Percentiles rank a stretch among this genome's conserved stretches.
phyloP scores from a whole-genome alignment of 495 filamentous ascomycete species.

The Lasiosphaeria miniovina region DNA sequence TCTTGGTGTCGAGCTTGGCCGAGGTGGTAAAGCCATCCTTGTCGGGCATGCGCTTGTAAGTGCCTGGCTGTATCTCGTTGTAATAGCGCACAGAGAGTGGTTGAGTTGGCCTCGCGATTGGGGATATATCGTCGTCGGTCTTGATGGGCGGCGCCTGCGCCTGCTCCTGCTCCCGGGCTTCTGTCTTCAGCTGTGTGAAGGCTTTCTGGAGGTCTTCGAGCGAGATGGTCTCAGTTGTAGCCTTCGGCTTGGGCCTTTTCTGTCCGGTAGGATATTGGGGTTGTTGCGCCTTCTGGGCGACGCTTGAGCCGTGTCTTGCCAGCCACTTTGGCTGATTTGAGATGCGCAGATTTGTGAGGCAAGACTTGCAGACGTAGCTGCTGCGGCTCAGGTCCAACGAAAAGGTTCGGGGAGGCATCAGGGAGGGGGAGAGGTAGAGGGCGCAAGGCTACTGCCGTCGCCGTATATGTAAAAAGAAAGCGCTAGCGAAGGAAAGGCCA shows the following conservation, averaged over 20 bases:
- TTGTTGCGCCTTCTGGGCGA: conserved; percentile 10
- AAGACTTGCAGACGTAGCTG: conserved; percentile 36
- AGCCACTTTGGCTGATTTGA: conserved; percentile 22
- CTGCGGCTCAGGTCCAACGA: conserved; percentile 26
- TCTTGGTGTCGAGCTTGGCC: conserved; percentile 39
- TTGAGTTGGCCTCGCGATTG: background rate
- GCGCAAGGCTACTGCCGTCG: background rate
- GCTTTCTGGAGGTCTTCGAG: background rate
- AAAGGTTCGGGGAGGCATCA: conserved; percentile 33
- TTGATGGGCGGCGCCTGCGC: conserved; percentile 5
- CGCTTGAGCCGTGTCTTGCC: conserved; percentile 19
- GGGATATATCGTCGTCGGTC: background rate
- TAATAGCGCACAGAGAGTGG: conserved; percentile 38
- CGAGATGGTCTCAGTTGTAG: background rate
- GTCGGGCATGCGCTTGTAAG: conserved; percentile 29
- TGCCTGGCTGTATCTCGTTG: conserved; percentile 43
- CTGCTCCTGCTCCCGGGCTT: background rate
- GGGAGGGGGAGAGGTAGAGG: background rate
- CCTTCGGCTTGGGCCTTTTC: background rate
- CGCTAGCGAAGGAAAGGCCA: background rate
- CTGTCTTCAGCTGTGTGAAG: background rate
- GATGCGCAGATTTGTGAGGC: conserved; percentile 24
- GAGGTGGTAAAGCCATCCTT: conserved; percentile 40
- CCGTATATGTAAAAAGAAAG: background rate
- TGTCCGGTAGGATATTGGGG: background rate